Evolutionary conservation across 371 early-diverging fungal genomes (phyloP).

Genomic region (Synchytrium microbalum): DNA sequence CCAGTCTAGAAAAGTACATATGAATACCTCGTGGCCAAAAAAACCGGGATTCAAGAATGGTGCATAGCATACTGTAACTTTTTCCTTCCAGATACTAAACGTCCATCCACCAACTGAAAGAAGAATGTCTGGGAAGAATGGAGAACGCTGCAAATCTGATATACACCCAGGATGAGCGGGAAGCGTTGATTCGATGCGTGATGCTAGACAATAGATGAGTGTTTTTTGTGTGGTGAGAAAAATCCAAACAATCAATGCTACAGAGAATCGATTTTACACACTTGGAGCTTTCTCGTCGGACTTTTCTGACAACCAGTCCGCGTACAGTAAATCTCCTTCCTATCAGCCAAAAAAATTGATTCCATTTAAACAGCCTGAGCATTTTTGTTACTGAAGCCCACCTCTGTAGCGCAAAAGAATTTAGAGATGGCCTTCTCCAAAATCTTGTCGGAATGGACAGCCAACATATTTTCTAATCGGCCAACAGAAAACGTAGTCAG

Average conservation of each 20-base stretch:
- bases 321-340: slow-evolving; percentile 48
- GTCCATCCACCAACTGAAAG: slow-evolving; percentile 48
- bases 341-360: slow-evolving; percentile 5
- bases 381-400: neutral
- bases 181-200: slow-evolving; percentile 37
- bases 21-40: neutral
- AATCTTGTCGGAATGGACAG: neutral
- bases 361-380: too few relatives aligned
- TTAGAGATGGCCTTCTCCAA: slow-evolving; percentile 21
- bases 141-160: slow-evolving; percentile 43
- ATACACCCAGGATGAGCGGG: slow-evolving; percentile 43
- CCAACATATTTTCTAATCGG: slow-evolving; percentile 5
- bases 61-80: slow-evolving; percentile 18
- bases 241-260: too few relatives aligned
- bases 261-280: neutral
- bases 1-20: slow-evolving; percentile 22
- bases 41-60: slow-evolving; percentile 6
- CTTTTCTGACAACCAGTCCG: slow-evolving; percentile 48
- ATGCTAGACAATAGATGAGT: slow-evolving; percentile 19
- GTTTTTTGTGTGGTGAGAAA: too few relatives aligned
- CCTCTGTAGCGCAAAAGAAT: slow-evolving; percentile 46
- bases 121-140: slow-evolving; percentile 46
- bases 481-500: neutral
- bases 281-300: slow-evolving; percentile 38
- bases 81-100: slow-evolving; percentile 48